phyloP scores from a whole-genome alignment of 495 filamentous ascomycete genomes.

The Talaromyces liani region DNA sequence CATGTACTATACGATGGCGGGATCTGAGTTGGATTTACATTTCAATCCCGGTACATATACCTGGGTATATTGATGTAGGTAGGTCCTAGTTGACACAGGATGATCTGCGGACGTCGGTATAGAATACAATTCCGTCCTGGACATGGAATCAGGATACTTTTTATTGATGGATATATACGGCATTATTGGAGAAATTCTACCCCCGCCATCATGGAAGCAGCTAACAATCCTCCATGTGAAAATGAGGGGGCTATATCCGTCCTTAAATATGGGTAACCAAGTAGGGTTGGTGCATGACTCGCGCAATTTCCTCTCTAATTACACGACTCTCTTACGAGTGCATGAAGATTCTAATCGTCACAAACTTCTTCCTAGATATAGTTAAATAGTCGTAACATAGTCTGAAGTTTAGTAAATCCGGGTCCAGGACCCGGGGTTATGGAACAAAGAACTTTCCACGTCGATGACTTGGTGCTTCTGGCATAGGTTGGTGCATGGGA shows the following conservation, averaged over 20 bases:
- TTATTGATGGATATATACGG: not conserved
- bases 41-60: not conserved
- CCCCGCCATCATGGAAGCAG: not conserved
- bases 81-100: not conserved
- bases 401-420: not conserved
- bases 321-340: too few relatives aligned
- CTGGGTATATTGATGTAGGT: too few relatives aligned
- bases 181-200: not conserved
- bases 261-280: not conserved
- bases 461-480: not conserved
- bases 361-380: not conserved
- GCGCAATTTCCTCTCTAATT: not conserved
- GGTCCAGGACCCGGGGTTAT: not conserved
- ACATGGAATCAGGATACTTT: not conserved
- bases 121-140: not conserved
- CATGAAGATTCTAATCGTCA: not conserved
- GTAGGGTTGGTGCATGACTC: not conserved
- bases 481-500: not conserved
- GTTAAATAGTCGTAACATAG: not conserved
- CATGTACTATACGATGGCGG: not conserved
- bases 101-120: not conserved
- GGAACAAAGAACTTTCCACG: not conserved
- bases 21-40: not conserved
- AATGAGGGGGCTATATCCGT: not conserved
- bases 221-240: not conserved